Evolutionary conservation across 2,329 filamentous ascomycete genomes (phyloP), one percentile per base, ranked within the genome.

Genomic region (Ascochyta rabiei): DNA sequence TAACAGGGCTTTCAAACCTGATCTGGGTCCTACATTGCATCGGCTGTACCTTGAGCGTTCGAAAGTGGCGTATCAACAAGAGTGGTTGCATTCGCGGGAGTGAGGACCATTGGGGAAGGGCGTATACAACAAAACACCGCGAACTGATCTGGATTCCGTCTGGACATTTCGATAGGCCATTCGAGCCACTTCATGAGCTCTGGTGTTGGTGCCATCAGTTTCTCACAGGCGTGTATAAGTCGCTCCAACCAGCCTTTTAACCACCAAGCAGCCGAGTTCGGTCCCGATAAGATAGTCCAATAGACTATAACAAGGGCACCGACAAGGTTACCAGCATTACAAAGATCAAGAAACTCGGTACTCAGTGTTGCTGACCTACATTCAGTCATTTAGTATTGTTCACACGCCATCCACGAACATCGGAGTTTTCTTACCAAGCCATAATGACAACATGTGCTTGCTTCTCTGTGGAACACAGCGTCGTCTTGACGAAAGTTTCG

Each of bases 171-270:
- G 13, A 61, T 53, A 19, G 69, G 68, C 68, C 68, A 72, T 24
- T 64, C 62, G 6, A 73, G 50, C 63, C 68, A 73, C 15, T 57
- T 50, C 1, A 61, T 45, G 0, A 73, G 57, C 38, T 71, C 69
- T 15, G 69, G 67, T 16, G 57, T 65, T 19, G 56, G 51, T 21
- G 60, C 57, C 19, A 73, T 33, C 8, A 70, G 37, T 8, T 66
- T 55, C 38, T 67, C 60, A 8, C 64, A 58, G 1, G 65, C 67
- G 15, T 40, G 16, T 16, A 70, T 54, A 15, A 73, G 57, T 45
- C 67, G 62, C 26, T 58, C 40, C 6, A 66, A 64, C 68, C 69
- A 72, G 21, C 67, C 64, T 3, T 45, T 46, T 4, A 66, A 40
- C 66, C 66, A 72, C 70, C 70, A 73, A 35, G 49, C 34, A 10